phyloP scores from a whole-genome alignment of 2,329 filamentous ascomycete genomes.

The Didymellaceae sp. region DNA sequence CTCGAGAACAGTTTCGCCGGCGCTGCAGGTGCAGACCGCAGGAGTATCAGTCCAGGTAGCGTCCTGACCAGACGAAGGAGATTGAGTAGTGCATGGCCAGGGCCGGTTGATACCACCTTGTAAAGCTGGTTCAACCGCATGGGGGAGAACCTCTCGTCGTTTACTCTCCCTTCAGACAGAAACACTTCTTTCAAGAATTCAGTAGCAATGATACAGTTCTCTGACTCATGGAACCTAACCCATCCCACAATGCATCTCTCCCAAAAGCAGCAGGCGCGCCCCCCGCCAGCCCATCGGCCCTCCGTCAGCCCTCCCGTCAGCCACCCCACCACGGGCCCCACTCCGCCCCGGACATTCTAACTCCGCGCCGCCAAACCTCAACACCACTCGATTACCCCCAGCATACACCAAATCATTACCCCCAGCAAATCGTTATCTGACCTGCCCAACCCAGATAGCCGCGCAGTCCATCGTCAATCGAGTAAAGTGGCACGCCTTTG shows the following conservation, averaged over 20 bases:
- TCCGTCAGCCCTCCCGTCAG: background rate
- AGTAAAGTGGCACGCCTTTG: background rate
- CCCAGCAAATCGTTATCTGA: conserved; percentile 4
- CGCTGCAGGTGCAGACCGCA: conserved; percentile 17
- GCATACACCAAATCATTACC: conserved; percentile 6
- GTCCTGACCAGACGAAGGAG: conserved; percentile 40
- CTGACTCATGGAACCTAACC: no score
- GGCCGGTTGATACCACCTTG: no score
- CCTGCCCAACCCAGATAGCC: background rate
- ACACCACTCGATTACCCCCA: conserved; percentile 16
- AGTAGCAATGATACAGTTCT: no score
- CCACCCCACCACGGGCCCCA: conserved; percentile 6
- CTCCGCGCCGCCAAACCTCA: conserved; percentile 9
- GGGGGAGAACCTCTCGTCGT: no score
- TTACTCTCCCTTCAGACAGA: no score
- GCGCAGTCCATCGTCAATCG: background rate
- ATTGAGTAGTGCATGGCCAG: conserved; percentile 47
- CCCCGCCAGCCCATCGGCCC: background rate
- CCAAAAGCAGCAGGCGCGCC: background rate
- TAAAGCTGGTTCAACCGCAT: no score
- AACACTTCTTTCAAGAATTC: no score
- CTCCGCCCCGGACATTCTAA: conserved; percentile 6
- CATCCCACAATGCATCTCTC: no score
- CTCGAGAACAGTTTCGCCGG: conserved; percentile 50
- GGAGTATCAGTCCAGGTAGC: conserved; percentile 43